A percentile compares a stretch with the other conserved stretches of the same genome.
Evolutionary conservation across 768 basidiomycete genomes (phyloP).

Genomic region (Termitomyces sp.): DNA sequence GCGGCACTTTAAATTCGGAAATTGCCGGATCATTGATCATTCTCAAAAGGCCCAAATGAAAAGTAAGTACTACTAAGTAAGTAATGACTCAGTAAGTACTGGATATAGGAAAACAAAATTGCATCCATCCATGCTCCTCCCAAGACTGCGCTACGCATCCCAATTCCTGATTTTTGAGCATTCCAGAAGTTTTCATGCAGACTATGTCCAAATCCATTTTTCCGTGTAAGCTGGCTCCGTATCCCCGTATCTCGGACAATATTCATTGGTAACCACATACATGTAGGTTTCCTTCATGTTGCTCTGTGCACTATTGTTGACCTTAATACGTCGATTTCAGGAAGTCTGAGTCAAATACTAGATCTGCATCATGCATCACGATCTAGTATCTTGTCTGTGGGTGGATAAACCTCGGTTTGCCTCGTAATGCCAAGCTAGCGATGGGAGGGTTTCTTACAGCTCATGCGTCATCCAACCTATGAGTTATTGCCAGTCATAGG

Average conservation of each 20-base stretch:
- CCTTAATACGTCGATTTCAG: background rate
- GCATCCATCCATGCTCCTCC: background rate
- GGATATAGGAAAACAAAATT: background rate
- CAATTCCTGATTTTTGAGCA: too few species aligned
- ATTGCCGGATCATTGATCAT: background rate
- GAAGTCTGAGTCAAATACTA: background rate
- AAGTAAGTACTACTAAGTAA: too few species aligned
- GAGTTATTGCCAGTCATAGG: background rate
- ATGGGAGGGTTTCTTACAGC: background rate
- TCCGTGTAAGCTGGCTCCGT: background rate
- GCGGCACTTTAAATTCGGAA: background rate
- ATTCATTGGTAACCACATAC: background rate
- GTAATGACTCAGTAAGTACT: too few species aligned
- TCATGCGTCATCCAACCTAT: background rate
- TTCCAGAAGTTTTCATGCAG: background rate
- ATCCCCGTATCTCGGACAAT: background rate
- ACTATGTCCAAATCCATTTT: background rate
- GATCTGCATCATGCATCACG: background rate
- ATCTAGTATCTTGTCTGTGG: background rate
- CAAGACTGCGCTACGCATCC: background rate
- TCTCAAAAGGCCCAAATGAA: background rate
- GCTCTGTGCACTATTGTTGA: background rate
- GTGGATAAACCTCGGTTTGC: conserved; percentile 17
- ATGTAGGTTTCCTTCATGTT: background rate
- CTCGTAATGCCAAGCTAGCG: background rate